These are phyloP conservation scores for Leptomonas pyrrhocoris DNA, from an alignment of 208 protist genomes.

Conservation along the genomic window DNA sequence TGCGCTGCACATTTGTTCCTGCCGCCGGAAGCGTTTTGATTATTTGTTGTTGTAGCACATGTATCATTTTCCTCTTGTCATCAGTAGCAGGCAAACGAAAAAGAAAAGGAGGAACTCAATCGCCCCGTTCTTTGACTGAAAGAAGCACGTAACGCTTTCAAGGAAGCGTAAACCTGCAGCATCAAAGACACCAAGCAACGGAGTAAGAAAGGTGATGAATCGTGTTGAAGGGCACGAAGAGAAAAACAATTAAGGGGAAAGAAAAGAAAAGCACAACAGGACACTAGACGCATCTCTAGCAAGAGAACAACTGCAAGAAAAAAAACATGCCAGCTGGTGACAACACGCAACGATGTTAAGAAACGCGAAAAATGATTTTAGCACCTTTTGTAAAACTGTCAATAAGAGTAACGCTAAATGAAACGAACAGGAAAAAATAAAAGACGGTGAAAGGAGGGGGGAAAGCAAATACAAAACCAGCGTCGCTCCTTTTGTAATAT, in stretches of 20 bases:
- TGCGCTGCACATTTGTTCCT: no score
- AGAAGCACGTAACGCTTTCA: no score
- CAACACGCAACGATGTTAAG: conserved; percentile 6
- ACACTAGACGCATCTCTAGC: conserved; percentile 3
- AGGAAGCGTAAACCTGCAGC: no score
- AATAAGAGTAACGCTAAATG: not conserved
- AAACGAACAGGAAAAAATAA: not conserved
- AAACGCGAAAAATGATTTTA: conserved; percentile 2
- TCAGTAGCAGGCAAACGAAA: no score
- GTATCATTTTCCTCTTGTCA: no score
- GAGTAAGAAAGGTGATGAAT: not conserved
- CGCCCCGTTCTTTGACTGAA: no score
- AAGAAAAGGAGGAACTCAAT: no score
- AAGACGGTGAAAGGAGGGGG: not conserved
- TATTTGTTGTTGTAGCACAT: no score
- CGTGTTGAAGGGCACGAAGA: conserved; percentile 14
- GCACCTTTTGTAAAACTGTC: not conserved
- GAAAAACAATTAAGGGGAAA: not conserved
- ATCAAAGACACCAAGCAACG: not conserved
- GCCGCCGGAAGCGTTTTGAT: no score
- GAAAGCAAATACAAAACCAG: not conserved
- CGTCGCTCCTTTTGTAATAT: no score
- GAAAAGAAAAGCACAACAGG: conserved; percentile 1
- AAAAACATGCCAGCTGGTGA: not conserved
- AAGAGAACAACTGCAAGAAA: conserved; percentile 10